These are phyloP conservation scores for Glomus cerebriforme DNA, from an alignment of 192 early-diverging fungal species.

Conservation along the genomic window DNA sequence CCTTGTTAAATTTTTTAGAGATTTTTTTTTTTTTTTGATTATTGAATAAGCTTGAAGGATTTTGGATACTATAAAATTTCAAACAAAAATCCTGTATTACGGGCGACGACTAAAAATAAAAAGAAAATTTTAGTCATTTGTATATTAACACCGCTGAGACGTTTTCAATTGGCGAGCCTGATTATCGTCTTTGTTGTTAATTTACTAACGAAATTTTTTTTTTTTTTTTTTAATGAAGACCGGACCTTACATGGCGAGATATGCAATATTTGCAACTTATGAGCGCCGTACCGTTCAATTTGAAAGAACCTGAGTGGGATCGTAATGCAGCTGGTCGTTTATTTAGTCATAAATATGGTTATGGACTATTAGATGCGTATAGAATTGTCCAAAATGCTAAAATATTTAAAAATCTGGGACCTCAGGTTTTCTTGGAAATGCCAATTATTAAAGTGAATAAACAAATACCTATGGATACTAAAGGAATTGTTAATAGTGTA, in stretches of 20 bases:
- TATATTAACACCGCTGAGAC: too few relatives aligned
- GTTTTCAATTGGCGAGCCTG: too few relatives aligned
- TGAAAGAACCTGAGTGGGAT: slow-evolving; percentile 74
- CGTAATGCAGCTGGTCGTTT: slow-evolving; percentile 65
- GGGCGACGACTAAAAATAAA: too few relatives aligned
- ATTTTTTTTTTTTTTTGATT: background rate
- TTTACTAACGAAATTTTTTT: background rate
- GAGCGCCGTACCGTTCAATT: slow-evolving; percentile 73
- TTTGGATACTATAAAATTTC: too few relatives aligned
- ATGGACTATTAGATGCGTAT: slow-evolving; percentile 87
- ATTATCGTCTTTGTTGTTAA: background rate
- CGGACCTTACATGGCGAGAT: slow-evolving; percentile 96
- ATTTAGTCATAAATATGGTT: slow-evolving; percentile 94
- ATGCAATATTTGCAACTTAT: slow-evolving; percentile 84
- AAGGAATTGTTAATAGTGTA: slow-evolving; percentile 45
- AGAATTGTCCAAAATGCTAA: slow-evolving; percentile 79
- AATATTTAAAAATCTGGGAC: slow-evolving; percentile 60
- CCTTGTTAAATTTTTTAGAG: background rate
- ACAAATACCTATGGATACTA: slow-evolving; percentile 54
- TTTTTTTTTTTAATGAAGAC: slow-evolving; percentile 46
- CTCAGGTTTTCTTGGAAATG: slow-evolving; percentile 62
- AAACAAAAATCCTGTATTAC: too few relatives aligned
- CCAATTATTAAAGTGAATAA: slow-evolving; percentile 42
- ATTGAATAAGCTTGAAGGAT: too few relatives aligned
- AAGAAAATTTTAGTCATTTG: too few relatives aligned